Evolutionary conservation across 495 filamentous ascomycete species (phyloP).

Genomic region (Thermochaetoides thermophila): DNA sequence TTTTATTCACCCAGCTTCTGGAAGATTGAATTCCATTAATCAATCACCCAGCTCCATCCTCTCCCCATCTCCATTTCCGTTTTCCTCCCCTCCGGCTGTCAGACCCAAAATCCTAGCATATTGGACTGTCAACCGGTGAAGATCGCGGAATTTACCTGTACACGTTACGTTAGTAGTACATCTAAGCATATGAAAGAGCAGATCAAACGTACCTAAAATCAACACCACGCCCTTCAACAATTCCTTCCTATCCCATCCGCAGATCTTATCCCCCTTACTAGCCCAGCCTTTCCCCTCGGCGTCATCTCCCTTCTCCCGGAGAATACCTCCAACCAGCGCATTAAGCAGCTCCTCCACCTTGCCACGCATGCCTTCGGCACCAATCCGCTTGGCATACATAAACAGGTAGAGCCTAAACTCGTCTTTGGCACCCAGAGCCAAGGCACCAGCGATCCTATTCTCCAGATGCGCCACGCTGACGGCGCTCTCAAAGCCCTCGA

Average conservation of each 20-base stretch:
- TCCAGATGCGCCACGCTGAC: conserved; percentile 93
- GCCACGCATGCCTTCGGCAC: conserved; percentile 66
- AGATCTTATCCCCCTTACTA: conserved; percentile 50
- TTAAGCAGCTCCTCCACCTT: conserved; percentile 89
- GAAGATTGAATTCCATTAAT: too few relatives aligned
- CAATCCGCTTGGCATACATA: conserved; percentile 93
- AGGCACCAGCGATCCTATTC: conserved; percentile 79
- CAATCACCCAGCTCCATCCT: too few relatives aligned
- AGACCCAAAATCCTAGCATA: conserved; percentile 64
- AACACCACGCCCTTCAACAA: conserved; percentile 79
- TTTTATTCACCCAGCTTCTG: too few relatives aligned
- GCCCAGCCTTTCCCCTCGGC: conserved; percentile 39
- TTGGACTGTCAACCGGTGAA: conserved; percentile 82
- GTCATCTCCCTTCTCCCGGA: conserved; percentile 35
- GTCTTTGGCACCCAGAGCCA: conserved; percentile 70
- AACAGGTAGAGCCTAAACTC: conserved; percentile 83
- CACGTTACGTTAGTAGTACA: conserved; percentile 19
- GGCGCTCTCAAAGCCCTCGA: conserved; percentile 76
- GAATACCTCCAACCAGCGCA: conserved; percentile 58
- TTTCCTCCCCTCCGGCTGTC: conserved; percentile 40
- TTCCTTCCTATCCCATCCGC: conserved; percentile 78
- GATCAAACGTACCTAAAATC: conserved; percentile 61
- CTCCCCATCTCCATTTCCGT: conserved; percentile 22
- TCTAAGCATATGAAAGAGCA: background rate
- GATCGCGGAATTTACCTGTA: conserved; percentile 79